Base-by-base conservation (phyloP, 352 stramenopile genomes). In the Phytophthora citricola region DNA sequence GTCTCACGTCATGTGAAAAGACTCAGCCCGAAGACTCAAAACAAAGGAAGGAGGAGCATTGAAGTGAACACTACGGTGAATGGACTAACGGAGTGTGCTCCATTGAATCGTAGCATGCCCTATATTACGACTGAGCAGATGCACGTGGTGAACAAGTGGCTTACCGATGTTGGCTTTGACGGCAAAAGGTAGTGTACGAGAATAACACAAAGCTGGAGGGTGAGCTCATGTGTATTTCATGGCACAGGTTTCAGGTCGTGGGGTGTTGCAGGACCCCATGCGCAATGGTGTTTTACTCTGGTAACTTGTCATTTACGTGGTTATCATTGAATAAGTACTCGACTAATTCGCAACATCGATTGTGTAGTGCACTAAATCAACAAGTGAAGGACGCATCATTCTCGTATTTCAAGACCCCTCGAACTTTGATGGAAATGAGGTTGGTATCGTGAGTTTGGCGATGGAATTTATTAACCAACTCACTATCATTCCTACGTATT, bases 271-370 rank as follows among this genome's bases (percentile, higher is more conserved):
- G 6, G 70, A 84, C n/a, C 40, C 58, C 4, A 64, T 81, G 40
- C 72, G 75, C 14, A 84, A 81, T 20, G 75, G 75, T 7, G 61
- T 75, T 39, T 47, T 79, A 14, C 40, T 84, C 36, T 79, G 75
- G 75, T 84, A 68, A 41, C 0, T 2, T 1, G 36, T 11, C 8
- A 36, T 36, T 36, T 36, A 9, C 31, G 24, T 26, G 24, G 4
- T 26, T 26, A 4, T 4, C 24, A 26, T 26, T 20, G 8, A 34
- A 11, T 34, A 11, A 34, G 9, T 34, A 34, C 31, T 34, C 31
- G 31, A 36, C 31, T 36, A 36, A 36, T 36, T 14, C 31, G 24
- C 24, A 26, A 26, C 4, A 26, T 26, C 24, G 31, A 14, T 9
- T 12, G 10, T 14, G 31, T 36, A 36, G 31, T 36, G 31, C 8